phyloP scores from a whole-genome alignment of 108 stramenopile genomes.

The Cyclotella distinguenda region DNA sequence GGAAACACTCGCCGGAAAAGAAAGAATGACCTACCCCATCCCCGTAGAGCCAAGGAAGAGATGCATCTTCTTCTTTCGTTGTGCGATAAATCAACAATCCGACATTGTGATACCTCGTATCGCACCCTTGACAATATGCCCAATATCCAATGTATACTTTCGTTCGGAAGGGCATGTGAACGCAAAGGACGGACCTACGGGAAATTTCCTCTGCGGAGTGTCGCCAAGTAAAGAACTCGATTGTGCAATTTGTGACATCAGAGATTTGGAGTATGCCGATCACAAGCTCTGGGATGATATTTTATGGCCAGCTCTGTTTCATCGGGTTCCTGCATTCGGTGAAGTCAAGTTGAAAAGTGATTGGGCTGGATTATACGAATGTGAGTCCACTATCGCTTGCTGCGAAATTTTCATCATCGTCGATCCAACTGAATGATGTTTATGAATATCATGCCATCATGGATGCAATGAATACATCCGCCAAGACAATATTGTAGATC shows the following conservation, averaged over 20 bases:
- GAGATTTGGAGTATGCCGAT: conserved; percentile 51
- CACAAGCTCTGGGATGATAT: conserved; percentile 62
- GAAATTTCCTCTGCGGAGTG: conserved; percentile 72
- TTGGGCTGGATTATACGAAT: conserved; percentile 83
- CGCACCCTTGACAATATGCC: conserved; percentile 72
- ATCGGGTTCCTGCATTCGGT: conserved; percentile 75
- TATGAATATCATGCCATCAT: not conserved
- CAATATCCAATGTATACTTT: conserved; percentile 60
- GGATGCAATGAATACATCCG: not conserved
- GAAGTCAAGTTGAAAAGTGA: conserved; percentile 61
- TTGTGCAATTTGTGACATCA: conserved; percentile 32
- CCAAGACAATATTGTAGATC: conserved; percentile 72
- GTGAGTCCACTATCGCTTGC: conserved; percentile 7
- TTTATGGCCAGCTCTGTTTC: conserved; percentile 70
- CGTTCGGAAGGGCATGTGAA: conserved; percentile 54
- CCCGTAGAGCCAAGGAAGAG: conserved; percentile 74
- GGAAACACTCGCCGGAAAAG: conserved; percentile 30
- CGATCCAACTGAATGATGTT: not conserved
- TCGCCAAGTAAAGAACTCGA: conserved; percentile 61
- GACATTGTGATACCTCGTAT: conserved; percentile 36
- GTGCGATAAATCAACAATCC: conserved; percentile 20
- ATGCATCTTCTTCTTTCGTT: conserved; percentile 72
- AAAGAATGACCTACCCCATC: conserved; percentile 32
- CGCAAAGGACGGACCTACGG: conserved; percentile 23
- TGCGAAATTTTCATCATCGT: not conserved